Evolutionary conservation across 352 stramenopile genomes (phyloP).

Genomic region (Phytopythium oedochilum): DNA sequence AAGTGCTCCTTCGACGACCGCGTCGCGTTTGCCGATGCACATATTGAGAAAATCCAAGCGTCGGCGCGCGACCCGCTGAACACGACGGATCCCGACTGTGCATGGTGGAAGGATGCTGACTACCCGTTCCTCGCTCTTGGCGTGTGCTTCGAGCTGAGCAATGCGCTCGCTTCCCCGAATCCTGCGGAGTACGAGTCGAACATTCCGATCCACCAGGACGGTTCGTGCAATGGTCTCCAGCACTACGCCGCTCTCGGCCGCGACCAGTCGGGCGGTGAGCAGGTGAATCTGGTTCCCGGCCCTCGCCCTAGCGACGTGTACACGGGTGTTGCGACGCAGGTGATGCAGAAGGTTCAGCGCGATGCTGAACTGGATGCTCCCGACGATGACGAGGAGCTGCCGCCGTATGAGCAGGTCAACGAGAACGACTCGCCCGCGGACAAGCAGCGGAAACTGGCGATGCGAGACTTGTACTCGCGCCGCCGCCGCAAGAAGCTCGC

Average conservation of each 20-base stretch:
- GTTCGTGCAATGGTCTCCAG: slow-evolving; percentile 99
- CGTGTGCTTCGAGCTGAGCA: slow-evolving; percentile 95
- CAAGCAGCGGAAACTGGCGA: slow-evolving; percentile 14
- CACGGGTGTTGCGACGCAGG: slow-evolving; percentile 88
- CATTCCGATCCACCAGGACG: slow-evolving; percentile 97
- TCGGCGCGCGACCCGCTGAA: slow-evolving; percentile 89
- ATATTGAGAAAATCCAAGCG: slow-evolving; percentile 93
- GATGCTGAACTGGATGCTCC: slow-evolving; percentile 53
- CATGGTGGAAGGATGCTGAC: slow-evolving; percentile 97
- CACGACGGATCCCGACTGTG: slow-evolving; percentile 34
- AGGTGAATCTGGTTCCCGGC: slow-evolving; percentile 96
- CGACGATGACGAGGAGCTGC: slow-evolving; percentile 22
- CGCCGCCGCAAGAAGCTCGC: slow-evolving; percentile 63
- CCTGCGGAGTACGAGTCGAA: slow-evolving; percentile 93
- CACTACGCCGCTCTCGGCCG: slow-evolving; percentile 98
- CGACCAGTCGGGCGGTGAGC: slow-evolving; percentile 91
- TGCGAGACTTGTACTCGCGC: slow-evolving; percentile 17
- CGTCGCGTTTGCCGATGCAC: slow-evolving; percentile 91
- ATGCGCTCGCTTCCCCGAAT: slow-evolving; percentile 92
- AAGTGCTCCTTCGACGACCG: slow-evolving; percentile 97
- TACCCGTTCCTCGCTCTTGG: slow-evolving; percentile 98
- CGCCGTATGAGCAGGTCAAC: slow-evolving; percentile 8
- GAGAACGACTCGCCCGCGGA: slow-evolving; percentile 1
- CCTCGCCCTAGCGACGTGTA: slow-evolving; percentile 98
- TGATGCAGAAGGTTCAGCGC: slow-evolving; percentile 75